phyloP scores from a whole-genome alignment of 768 basidiomycete species.

The Tylopilus sp. region DNA sequence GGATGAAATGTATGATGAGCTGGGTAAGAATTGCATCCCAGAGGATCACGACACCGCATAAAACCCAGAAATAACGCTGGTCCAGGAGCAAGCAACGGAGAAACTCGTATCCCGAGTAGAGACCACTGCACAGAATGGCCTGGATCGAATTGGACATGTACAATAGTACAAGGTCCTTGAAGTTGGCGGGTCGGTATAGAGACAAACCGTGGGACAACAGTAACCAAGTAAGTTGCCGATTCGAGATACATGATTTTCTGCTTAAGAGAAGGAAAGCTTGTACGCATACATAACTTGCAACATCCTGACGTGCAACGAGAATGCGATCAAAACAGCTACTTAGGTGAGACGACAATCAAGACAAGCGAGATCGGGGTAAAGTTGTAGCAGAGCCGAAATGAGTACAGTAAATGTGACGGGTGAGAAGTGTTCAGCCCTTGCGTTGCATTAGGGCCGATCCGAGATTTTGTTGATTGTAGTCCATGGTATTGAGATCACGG shows the following conservation, averaged over 20 bases:
- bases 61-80: constrained; percentile 59
- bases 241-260: too few relatives aligned
- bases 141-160: constrained; percentile 1
- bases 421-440: constrained; percentile 19
- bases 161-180: too few relatives aligned
- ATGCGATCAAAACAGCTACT: constrained; percentile 12
- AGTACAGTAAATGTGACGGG: constrained; percentile 5
- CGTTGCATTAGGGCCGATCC: constrained; percentile 22
- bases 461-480: constrained; percentile 29
- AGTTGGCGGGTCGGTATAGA: too few relatives aligned
- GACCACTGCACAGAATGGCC: not conserved
- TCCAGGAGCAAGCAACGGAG: constrained; percentile 40
- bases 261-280: constrained; percentile 2
- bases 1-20: constrained; percentile 75
- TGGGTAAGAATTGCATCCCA: constrained; percentile 78
- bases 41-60: constrained; percentile 61
- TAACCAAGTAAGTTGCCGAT: too few relatives aligned
- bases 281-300: constrained; percentile 18
- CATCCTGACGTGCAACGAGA: constrained; percentile 4
- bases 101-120: constrained; percentile 1
- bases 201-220: too few relatives aligned
- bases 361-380: not conserved
- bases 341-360: constrained; percentile 1
- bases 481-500: constrained; percentile 23
- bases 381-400: not conserved